Evolutionary conservation across 2,329 filamentous ascomycete species (phyloP).

Genomic region (Aspergillus pseudoglaucus): DNA sequence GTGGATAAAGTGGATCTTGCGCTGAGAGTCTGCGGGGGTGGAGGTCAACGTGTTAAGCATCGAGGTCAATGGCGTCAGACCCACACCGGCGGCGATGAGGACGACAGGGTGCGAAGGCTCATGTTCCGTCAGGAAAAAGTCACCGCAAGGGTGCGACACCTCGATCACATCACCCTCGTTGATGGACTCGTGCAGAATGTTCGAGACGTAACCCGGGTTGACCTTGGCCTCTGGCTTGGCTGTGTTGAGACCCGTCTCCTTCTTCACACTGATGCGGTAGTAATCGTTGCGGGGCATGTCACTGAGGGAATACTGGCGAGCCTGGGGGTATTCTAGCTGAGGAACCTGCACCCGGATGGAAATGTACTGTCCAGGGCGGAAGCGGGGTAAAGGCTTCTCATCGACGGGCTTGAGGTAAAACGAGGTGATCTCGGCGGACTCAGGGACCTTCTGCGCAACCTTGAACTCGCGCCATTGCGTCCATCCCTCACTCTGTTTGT

Average conservation of each 20-base stretch:
- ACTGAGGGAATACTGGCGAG: constrained; percentile 66
- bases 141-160: constrained; percentile 60
- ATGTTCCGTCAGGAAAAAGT: constrained; percentile 47
- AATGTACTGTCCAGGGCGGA: constrained; percentile 66
- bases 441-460: constrained; percentile 58
- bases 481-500: constrained; percentile 58
- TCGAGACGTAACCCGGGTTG: constrained; percentile 62
- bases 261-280: constrained; percentile 67
- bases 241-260: constrained; percentile 50
- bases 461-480: constrained; percentile 61
- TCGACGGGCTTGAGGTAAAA: constrained; percentile 64
- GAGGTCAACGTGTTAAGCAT: constrained; percentile 51
- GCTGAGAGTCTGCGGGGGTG: constrained; percentile 35
- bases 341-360: constrained; percentile 56
- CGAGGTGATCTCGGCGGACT: constrained; percentile 63
- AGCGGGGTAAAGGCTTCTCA: constrained; percentile 53
- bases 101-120: constrained; percentile 47
- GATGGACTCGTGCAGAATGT: constrained; percentile 59
- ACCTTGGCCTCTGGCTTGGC: constrained; percentile 41
- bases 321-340: constrained; percentile 56
- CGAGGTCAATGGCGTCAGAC: constrained; percentile 54
- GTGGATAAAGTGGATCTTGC: constrained; percentile 55
- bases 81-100: constrained; percentile 56
- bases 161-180: constrained; percentile 57
- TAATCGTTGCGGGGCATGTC: constrained; percentile 56